Evolutionary conservation across 1,139 yeast species (phyloP).

Genomic region (Scheffersomyces titani): DNA sequence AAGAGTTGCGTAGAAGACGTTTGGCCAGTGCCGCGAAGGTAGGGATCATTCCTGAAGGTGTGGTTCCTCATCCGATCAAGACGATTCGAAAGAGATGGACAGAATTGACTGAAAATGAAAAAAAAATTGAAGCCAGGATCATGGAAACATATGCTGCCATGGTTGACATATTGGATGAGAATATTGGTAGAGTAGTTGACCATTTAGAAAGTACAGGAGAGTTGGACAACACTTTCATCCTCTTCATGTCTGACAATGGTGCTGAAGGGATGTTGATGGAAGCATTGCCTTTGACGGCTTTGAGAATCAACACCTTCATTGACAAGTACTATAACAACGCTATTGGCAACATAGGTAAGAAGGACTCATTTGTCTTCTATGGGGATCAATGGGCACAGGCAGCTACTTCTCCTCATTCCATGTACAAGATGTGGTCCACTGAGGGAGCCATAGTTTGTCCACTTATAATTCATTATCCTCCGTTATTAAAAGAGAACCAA

Average conservation of each 20-base stretch:
- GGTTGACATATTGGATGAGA: conserved; percentile 55
- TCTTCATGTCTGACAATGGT: conserved; percentile 62
- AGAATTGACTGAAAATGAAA: conserved; percentile 36
- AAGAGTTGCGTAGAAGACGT: conserved; percentile 38
- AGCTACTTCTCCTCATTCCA: conserved; percentile 57
- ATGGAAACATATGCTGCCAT: conserved; percentile 63
- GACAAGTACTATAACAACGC: conserved; percentile 41
- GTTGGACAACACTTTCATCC: conserved; percentile 52
- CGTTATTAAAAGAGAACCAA: conserved; percentile 20
- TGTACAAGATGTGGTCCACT: conserved; percentile 53
- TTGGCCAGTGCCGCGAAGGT: conserved; percentile 39
- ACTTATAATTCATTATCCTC: conserved; percentile 44
- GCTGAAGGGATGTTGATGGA: conserved; percentile 62
- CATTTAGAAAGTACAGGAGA: conserved; percentile 40
- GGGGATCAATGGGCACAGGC: conserved; percentile 67
- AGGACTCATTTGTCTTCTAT: conserved; percentile 52
- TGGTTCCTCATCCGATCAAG: conserved; percentile 47
- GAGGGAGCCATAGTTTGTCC: conserved; percentile 64
- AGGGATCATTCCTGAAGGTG: conserved; percentile 46
- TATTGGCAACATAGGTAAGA: conserved; percentile 48
- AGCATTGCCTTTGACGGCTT: conserved; percentile 45
- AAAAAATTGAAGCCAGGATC: conserved; percentile 37
- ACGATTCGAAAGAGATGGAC: conserved; percentile 45
- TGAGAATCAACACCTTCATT: conserved; percentile 27
- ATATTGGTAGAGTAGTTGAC: conserved; percentile 48